These are phyloP conservation scores for Sordaria brevicollis DNA, from an alignment of 495 filamentous ascomycete species.

Conservation along the genomic window DNA sequence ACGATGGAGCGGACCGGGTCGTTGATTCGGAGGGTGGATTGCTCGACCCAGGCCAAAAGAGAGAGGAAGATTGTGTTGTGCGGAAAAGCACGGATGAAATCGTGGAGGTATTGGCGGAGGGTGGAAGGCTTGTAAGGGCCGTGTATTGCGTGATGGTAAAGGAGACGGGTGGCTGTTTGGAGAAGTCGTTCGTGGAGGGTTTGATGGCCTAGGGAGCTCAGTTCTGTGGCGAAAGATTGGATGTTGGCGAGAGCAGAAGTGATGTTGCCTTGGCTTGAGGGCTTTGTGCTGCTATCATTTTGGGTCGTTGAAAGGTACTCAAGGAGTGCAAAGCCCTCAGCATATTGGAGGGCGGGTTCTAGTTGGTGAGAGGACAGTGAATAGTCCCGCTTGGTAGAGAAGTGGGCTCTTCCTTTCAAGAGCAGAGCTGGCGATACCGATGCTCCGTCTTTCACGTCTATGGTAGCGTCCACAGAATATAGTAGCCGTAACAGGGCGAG, in stretches of 20 bases:
- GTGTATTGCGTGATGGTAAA: constrained; percentile 54
- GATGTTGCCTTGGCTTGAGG: constrained; percentile 39
- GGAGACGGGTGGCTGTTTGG: constrained; percentile 55
- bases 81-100: constrained; percentile 55
- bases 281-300: constrained; percentile 21
- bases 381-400: constrained; percentile 47
- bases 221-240: constrained; percentile 24
- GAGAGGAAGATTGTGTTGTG: constrained; percentile 69
- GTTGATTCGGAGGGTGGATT: constrained; percentile 51
- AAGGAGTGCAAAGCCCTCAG: constrained; percentile 51
- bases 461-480: constrained; percentile 16
- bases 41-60: constrained; percentile 60
- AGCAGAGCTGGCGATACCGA: constrained; percentile 29
- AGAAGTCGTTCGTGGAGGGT: constrained; percentile 49
- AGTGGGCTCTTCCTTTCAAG: constrained; percentile 46
- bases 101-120: constrained; percentile 48
- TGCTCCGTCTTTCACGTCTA: neutral
- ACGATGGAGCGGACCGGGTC: constrained; percentile 60
- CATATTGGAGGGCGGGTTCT: constrained; percentile 39
- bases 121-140: constrained; percentile 52
- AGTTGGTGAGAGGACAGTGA: constrained; percentile 39
- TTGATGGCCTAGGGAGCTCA: constrained; percentile 37
- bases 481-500: constrained; percentile 19
- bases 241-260: constrained; percentile 34
- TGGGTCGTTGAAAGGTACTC: constrained; percentile 41